Evolutionary conservation across 208 protist species (phyloP), one percentile per base, ranked within the genome.

Genomic region (Trypanosomatidae sp.): DNA sequence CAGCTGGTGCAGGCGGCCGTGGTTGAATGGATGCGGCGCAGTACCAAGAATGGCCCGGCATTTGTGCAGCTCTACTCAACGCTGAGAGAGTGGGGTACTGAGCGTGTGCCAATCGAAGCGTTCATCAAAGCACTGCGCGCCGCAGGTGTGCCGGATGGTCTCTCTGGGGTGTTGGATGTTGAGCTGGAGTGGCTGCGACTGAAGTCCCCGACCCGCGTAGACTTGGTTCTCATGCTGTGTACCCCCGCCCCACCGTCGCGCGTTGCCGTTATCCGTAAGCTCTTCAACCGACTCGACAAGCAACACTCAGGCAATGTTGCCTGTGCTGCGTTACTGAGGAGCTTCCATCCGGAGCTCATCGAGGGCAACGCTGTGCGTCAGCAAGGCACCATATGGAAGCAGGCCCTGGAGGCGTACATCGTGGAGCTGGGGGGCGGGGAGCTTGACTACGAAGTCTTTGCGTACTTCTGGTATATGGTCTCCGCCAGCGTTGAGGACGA

Each of bases 181-280:
- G 84, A 93, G 39, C 59, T 94, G 8, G 91, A 96, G 79, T 93
- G 88, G 85, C 66, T 96, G 77, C 87, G 91, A 5, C 86, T 92
- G 43, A 81, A 85, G 66, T 84, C 80, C 12, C 65, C 75, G 36
- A 88, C 84, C 36, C 82, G 88, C 4, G 83, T 88, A 8, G 84
- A 83, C 19, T 78, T 96, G 13, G 66, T 96, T 2, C 59, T 77
- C 0, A 39, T 82, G 43, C 80, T 96, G 22, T 88, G 84, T 62
- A 69, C 75, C 28, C 89, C 79, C 17, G 74, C 84, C 19, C 82
- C 91, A 12, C 47, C 89, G 3, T 85, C 80, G 17, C 85, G 91
- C 3, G 81, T 88, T 15, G 87, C 88, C 3, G 74, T 94, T 30
- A 85, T 92, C 30, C 69, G 69, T 22, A 91, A 96, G 72, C 70